Percentiles rank a stretch among this genome's conserved stretches.
Evolutionary conservation across 768 basidiomycete genomes (phyloP).

Genomic region (Podaxis sp.): DNA sequence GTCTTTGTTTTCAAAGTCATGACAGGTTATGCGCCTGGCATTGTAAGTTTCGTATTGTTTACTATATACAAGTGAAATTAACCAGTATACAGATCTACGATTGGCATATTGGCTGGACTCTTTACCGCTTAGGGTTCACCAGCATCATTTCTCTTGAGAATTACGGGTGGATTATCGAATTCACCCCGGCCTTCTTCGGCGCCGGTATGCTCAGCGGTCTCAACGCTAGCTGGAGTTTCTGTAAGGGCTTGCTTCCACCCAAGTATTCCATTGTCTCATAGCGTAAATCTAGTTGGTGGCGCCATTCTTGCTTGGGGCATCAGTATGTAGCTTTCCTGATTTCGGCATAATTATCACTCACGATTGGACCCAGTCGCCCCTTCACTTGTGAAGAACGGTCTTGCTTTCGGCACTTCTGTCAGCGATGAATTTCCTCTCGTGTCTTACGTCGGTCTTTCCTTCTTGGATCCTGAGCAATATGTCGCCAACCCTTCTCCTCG

Average conservation of each 20-base stretch:
- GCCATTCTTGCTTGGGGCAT: slow-evolving; percentile 62
- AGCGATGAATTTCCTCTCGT: slow-evolving; percentile 42
- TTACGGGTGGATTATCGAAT: slow-evolving; percentile 56
- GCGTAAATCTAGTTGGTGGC: slow-evolving; percentile 41
- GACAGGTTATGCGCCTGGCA: slow-evolving; percentile 58
- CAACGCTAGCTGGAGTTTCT: slow-evolving; percentile 58
- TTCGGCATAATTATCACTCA: not conserved
- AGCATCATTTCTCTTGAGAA: slow-evolving; percentile 60
- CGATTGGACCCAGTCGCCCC: slow-evolving; percentile 42
- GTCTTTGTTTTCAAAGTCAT: slow-evolving; percentile 55
- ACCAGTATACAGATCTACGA: slow-evolving; percentile 42
- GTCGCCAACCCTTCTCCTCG: slow-evolving; percentile 48
- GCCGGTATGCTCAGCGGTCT: slow-evolving; percentile 59
- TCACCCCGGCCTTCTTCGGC: slow-evolving; percentile 59
- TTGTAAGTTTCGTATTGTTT: slow-evolving; percentile 33
- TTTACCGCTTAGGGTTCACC: slow-evolving; percentile 58
- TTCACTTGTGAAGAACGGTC: slow-evolving; percentile 49
- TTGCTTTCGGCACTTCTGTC: slow-evolving; percentile 41
- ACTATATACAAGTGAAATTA: not conserved
- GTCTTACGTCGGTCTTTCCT: slow-evolving; percentile 45
- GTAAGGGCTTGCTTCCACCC: slow-evolving; percentile 31
- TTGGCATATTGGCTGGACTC: slow-evolving; percentile 65
- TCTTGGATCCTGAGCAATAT: slow-evolving; percentile 42
- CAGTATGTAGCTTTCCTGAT: slow-evolving; percentile 30
- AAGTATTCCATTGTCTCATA: not conserved